Conservation (phyloP, 2,329 filamentous ascomycete species). For the Scopulariopsis brevicaulis region DNA sequence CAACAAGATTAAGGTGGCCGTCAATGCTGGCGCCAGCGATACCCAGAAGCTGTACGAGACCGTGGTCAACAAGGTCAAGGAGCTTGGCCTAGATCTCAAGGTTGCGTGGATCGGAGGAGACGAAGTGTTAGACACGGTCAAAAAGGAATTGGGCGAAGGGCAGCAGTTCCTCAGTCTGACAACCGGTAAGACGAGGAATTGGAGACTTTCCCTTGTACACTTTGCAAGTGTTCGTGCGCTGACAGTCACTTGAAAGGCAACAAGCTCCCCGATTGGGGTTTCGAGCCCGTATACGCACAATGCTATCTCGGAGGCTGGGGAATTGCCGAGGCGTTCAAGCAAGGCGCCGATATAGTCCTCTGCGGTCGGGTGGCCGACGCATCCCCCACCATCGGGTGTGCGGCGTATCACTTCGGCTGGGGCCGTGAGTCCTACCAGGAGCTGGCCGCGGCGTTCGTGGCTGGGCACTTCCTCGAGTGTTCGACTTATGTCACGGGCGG, state of each 20-base stretch:
- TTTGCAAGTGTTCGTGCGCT: background rate
- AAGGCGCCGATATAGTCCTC: conserved; percentile 34
- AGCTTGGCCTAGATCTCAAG: conserved; percentile 16
- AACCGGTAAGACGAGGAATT: conserved; percentile 4
- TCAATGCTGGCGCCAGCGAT: conserved; percentile 27
- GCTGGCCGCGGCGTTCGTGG: conserved; percentile 36
- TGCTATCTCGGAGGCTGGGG: conserved; percentile 39
- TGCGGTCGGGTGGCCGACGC: conserved; percentile 37
- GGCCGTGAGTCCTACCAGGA: conserved; percentile 29
- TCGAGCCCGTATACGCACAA: conserved; percentile 14
- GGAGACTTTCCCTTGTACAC: background rate
- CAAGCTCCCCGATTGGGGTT: conserved; percentile 11
- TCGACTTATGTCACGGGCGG: conserved; percentile 39
- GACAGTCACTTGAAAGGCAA: background rate
- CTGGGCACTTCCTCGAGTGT: conserved; percentile 43
- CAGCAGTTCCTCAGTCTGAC: conserved; percentile 3
- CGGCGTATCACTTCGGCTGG: conserved; percentile 45
- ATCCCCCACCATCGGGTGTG: conserved; percentile 41
- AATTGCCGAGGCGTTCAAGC: conserved; percentile 27
- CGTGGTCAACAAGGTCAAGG: conserved; percentile 15
- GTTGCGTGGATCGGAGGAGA: conserved; percentile 26
- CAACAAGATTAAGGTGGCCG: conserved; percentile 21
- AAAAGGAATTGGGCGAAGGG: conserved; percentile 4
- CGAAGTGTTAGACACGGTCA: conserved; percentile 18
- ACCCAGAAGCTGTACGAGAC: conserved; percentile 19